Conservation (phyloP, 352 stramenopile species). For the Phytopythium boreale region DNA sequence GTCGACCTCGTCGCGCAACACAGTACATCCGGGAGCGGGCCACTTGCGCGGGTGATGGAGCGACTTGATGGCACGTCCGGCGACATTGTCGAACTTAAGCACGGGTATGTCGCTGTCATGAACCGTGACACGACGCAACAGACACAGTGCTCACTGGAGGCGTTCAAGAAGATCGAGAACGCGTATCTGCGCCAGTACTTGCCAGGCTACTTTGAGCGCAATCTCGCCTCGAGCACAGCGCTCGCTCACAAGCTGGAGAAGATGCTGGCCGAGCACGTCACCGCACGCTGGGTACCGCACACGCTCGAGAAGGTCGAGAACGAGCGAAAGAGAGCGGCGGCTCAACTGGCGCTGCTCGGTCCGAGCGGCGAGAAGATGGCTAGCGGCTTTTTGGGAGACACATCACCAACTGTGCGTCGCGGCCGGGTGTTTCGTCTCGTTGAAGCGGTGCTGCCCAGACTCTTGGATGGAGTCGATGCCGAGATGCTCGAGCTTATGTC, state of each 20-base stretch:
- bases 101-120: conserved; percentile 40
- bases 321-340: background rate
- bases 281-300: conserved; percentile 22
- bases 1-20: conserved; percentile 27
- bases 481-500: conserved; percentile 13
- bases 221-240: conserved; percentile 23
- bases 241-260: conserved; percentile 27
- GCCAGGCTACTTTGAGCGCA: conserved; percentile 18
- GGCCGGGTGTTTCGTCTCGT: conserved; percentile 16
- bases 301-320: conserved; percentile 11
- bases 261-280: conserved; percentile 32
- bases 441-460: conserved; percentile 12
- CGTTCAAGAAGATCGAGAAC: conserved; percentile 22
- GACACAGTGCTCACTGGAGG: conserved; percentile 14
- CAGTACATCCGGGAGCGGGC: too few relatives aligned
- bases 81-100: conserved; percentile 30
- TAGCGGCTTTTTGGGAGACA: conserved; percentile 13
- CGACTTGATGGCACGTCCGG: conserved; percentile 23
- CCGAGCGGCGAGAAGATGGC: conserved; percentile 18
- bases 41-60: conserved; percentile 22
- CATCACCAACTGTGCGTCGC: conserved; percentile 7
- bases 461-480: conserved; percentile 16
- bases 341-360: conserved; percentile 11
- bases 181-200: conserved; percentile 27
- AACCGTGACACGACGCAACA: conserved; percentile 25